phyloP scores from a whole-genome alignment of 208 protist genomes.

The Phytomonas francai region DNA sequence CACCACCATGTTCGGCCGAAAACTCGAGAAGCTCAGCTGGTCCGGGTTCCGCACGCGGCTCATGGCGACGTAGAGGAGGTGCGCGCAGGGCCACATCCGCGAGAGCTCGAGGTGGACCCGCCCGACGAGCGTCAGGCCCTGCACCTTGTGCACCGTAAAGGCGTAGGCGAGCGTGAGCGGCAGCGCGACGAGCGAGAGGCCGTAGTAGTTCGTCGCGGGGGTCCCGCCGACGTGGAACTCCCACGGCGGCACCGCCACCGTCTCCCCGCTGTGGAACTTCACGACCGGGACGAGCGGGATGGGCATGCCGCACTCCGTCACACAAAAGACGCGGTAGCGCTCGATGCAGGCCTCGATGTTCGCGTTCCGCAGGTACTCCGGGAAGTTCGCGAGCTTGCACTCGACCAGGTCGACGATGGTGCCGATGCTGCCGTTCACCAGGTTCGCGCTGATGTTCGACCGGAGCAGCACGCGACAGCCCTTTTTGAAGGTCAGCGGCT shows the following conservation, averaged over 20 bases:
- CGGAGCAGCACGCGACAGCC: constrained; percentile 80
- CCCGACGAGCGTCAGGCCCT: constrained; percentile 76
- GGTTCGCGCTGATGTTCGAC: constrained; percentile 59
- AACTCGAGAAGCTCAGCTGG: constrained; percentile 80
- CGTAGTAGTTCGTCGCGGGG: constrained; percentile 72
- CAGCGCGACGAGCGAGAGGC: constrained; percentile 56
- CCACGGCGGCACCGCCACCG: constrained; percentile 71
- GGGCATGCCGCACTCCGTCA: constrained; percentile 74
- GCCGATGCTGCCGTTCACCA: constrained; percentile 87
- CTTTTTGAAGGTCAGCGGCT: constrained; percentile 78
- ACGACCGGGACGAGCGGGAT: constrained; percentile 79
- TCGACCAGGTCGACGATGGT: constrained; percentile 81
- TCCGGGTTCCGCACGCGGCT: constrained; percentile 85
- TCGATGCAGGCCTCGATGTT: constrained; percentile 59
- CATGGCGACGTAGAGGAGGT: constrained; percentile 86
- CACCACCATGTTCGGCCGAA: constrained; percentile 63
- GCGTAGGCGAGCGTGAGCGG: constrained; percentile 81
- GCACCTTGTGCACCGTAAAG: constrained; percentile 89
- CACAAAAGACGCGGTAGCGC: constrained; percentile 72
- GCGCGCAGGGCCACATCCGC: constrained; percentile 86
- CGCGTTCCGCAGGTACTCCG: constrained; percentile 50
- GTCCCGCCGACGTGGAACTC: constrained; percentile 72
- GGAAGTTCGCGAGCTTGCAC: constrained; percentile 61
- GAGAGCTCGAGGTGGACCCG: constrained; percentile 84
- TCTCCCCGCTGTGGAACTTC: constrained; percentile 77